Conservation (phyloP, 768 basidiomycete species). For the Russula foetens region DNA sequence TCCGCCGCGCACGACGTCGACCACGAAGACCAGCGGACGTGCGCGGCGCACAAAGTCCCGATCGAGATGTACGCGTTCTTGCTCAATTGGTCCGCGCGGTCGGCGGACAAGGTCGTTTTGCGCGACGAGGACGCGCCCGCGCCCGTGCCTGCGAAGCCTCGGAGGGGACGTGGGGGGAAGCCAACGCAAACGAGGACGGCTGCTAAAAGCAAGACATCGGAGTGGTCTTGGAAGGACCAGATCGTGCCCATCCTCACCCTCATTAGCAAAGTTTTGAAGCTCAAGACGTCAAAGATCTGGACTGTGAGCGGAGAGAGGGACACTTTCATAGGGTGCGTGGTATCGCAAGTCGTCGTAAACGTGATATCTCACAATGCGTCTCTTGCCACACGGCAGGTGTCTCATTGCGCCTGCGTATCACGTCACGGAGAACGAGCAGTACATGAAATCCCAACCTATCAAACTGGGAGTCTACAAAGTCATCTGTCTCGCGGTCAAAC, state of each 20-base stretch:
- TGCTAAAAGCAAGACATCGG: constrained; percentile 30
- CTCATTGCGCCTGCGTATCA: constrained; percentile 84
- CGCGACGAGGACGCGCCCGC: constrained; percentile 40
- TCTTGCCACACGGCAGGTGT: constrained; percentile 43
- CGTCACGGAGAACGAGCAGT: constrained; percentile 75
- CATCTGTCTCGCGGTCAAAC: constrained; percentile 86
- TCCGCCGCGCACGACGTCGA: constrained; percentile 61
- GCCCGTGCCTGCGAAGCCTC: constrained; percentile 38
- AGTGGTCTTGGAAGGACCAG: constrained; percentile 75
- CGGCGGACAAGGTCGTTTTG: constrained; percentile 68
- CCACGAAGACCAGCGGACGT: constrained; percentile 53
- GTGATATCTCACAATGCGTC: constrained; percentile 3
- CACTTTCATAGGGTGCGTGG: constrained; percentile 69
- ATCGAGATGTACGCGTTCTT: constrained; percentile 92
- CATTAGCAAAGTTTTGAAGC: constrained; percentile 61
- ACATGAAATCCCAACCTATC: constrained; percentile 76
- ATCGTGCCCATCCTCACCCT: constrained; percentile 61
- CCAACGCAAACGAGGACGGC: constrained; percentile 36
- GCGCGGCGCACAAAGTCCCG: constrained; percentile 55
- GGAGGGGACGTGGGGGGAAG: constrained; percentile 56
- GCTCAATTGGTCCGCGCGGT: constrained; percentile 81
- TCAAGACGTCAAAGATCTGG: constrained; percentile 80
- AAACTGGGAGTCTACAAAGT: constrained; percentile 75
- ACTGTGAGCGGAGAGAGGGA: constrained; percentile 81
- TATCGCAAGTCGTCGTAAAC: background rate